Base-by-base conservation (phyloP, 768 basidiomycete species). In the Boletus fagicola region DNA sequence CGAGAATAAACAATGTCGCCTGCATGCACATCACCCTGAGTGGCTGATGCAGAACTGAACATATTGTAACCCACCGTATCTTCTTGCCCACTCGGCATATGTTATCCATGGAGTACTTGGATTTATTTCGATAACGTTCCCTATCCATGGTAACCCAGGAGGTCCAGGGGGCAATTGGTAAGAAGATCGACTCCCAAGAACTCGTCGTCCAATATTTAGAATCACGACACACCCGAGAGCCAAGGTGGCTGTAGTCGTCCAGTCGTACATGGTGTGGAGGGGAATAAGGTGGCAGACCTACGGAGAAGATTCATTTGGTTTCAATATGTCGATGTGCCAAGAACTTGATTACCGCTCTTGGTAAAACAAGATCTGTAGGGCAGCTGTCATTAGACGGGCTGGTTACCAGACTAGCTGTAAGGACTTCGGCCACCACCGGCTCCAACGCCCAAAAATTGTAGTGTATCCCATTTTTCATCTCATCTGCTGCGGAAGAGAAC, bases 1-100 rank as follows among this genome's bases (percentile, higher is more conserved):
- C 43, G 50, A 24, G 38, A 16, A 33, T 60, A 42, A 22, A 62
- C 5, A 7, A 57, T 24, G 35, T 62, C 54, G 9, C 61, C 61
- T 62, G 20, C 38, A 18, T 18, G 18, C 13, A 30, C 24, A 20
- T 20, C 35, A 1, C 18, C 24, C 16, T 59, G 9, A 50, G 36
- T 8, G 2, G 12, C 13, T 16, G 18, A 20, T 2, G 10, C 5
- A 26, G 18, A n/a, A 15, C 30, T 7, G 3, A 18, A 15, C 15
- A 54, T 38, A 6, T 15, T 31, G 22, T 5, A 7, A 31, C 10
- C 49, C 13, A 60, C 60, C 60, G 9, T 60, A 60, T n/a, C 13
- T 51, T 42, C 30, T 51, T 38, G 53, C 43, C 56, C 51, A 54
- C 12, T 52, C 16, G 10, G 30, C 15, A 12, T 50, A 54, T 22